Percentiles rank a stretch among this genome's conserved stretches.
phyloP scores from a whole-genome alignment of 768 basidiomycete species.

The Coprinopsis marcescibilis region DNA sequence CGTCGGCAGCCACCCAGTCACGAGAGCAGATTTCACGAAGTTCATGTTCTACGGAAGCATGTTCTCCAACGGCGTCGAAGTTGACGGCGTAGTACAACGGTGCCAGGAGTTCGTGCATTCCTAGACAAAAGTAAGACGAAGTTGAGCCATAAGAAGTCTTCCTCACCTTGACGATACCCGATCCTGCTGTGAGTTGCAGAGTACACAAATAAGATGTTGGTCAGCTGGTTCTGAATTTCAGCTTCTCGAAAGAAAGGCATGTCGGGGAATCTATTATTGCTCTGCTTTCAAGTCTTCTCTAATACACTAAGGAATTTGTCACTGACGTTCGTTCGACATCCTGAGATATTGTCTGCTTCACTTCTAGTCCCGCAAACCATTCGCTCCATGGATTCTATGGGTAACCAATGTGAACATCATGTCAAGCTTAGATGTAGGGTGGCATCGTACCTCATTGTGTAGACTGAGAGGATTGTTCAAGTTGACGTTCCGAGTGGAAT shows the following conservation, averaged over 20 bases:
- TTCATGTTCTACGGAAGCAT: conserved; percentile 13
- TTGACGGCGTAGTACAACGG: conserved; percentile 80
- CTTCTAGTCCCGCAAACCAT: conserved; percentile 87
- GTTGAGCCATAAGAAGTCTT: not conserved
- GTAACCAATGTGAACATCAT: conserved; percentile 1
- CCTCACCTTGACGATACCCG: conserved; percentile 79
- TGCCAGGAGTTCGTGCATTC: conserved; percentile 97
- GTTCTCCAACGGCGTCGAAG: conserved; percentile 62
- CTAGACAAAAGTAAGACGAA: conserved; percentile 26
- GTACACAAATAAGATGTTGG: conserved; percentile 84
- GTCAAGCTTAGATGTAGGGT: not conserved
- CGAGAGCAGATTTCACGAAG: conserved; percentile 60
- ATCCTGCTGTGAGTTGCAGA: conserved; percentile 72
- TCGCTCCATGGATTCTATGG: conserved; percentile 88
- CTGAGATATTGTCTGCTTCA: conserved; percentile 84
- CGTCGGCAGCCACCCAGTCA: conserved; percentile 76
- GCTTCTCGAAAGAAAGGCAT: conserved; percentile 80
- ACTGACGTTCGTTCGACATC: conserved; percentile 95
- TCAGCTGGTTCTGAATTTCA: conserved; percentile 72
- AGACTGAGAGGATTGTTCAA: conserved; percentile 79
- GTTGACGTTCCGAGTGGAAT: conserved; percentile 44
- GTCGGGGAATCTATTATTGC: conserved; percentile 83
- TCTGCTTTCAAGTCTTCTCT: conserved; percentile 1
- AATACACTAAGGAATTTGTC: not conserved
- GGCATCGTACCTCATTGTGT: conserved; percentile 63